A percentile compares a stretch with the other conserved stretches of the same genome.
Evolutionary conservation across 352 stramenopile species (phyloP).

Genomic region (Globisporangium recalcitrans): DNA sequence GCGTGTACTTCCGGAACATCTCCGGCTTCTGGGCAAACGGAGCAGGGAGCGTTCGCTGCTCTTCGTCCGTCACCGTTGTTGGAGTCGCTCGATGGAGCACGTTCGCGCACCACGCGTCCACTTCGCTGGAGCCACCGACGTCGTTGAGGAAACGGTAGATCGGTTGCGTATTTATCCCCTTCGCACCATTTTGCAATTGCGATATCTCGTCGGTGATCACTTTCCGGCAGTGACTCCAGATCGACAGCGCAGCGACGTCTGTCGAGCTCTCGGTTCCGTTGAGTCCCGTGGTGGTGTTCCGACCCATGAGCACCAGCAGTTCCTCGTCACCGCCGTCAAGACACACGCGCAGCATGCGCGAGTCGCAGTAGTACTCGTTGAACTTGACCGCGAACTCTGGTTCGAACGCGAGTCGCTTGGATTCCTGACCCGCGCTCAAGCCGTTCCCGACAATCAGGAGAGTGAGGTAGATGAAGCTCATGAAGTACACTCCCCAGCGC

Average conservation of each 20-base stretch:
- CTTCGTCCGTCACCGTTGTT: background rate
- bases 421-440: background rate
- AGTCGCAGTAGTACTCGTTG: constrained; percentile 12
- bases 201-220: background rate
- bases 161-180: background rate
- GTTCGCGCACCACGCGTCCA: constrained; percentile 1
- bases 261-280: background rate
- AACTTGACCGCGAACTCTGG: constrained; percentile 11
- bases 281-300: too few species aligned
- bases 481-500: background rate
- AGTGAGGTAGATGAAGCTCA: background rate
- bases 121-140: background rate
- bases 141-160: constrained; percentile 7
- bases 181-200: background rate
- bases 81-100: background rate
- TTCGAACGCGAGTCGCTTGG: background rate
- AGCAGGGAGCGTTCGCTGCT: background rate
- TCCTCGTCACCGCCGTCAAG: background rate
- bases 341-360: constrained; percentile 2
- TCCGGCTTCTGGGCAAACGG: background rate
- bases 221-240: background rate
- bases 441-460: constrained; percentile 4
- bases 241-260: background rate
- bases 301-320: constrained; percentile 4
- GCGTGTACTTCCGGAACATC: background rate